Evolutionary conservation across 306 rosid genomes (phyloP).

Genomic region (Betula pendula): DNA sequence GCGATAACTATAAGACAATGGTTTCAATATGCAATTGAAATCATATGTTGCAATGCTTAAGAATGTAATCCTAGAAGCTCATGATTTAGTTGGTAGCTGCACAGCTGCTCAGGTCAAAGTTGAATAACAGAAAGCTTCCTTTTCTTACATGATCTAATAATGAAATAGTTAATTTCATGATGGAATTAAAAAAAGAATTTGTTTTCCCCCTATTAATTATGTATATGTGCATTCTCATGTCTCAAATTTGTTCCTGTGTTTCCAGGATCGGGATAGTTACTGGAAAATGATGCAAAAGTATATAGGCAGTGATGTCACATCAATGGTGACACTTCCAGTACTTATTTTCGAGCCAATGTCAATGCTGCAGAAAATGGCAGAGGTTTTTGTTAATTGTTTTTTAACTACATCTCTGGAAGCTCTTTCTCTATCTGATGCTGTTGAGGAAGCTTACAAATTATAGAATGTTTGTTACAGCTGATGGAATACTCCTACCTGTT

Average conservation of each 20-base stretch:
- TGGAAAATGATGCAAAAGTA: conserved; percentile 97
- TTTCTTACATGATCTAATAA: neutral
- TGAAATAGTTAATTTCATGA: neutral
- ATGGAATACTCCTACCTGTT: conserved; percentile 92
- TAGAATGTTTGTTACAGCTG: conserved; percentile 49
- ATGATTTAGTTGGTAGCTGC: neutral
- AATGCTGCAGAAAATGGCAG: conserved; percentile 89
- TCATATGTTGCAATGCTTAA: neutral
- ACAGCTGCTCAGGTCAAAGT: neutral
- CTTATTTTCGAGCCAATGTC: conserved; percentile 98
- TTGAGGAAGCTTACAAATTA: conserved; percentile 13
- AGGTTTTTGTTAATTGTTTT: conserved; percentile 56
- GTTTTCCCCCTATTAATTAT: neutral
- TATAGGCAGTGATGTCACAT: conserved; percentile 86
- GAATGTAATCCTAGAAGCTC: neutral
- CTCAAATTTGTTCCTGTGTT: conserved; percentile 15
- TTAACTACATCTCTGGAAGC: conserved; percentile 7
- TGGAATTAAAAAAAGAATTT: neutral
- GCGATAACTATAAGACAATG: neutral
- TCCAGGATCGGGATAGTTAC: conserved; percentile 88
- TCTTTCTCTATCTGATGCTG: conserved; percentile 25
- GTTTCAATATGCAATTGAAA: neutral
- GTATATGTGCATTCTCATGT: conserved; percentile 15
- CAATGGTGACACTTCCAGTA: conserved; percentile 97
- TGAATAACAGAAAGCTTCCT: neutral